Percentiles rank a stretch among this genome's conserved stretches.
Conservation (phyloP, 208 protist species). For the Trypanosoma melophagium region DNA sequence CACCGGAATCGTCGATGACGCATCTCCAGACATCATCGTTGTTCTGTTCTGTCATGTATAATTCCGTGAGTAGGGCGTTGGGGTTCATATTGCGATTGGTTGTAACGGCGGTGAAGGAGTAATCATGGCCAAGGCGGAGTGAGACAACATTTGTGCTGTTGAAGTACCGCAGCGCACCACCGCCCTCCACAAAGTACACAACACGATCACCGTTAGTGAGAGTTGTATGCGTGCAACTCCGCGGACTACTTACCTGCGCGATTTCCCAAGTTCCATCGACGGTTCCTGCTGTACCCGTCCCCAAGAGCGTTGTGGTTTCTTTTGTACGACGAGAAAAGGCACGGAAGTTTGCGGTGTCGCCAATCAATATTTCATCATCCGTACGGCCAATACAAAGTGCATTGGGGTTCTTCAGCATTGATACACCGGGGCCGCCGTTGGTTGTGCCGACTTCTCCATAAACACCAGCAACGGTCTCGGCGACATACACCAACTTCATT, state of each 20-base stretch:
- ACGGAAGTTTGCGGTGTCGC: conserved; percentile 34
- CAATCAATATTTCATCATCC: conserved; percentile 40
- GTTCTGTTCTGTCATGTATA: conserved; percentile 36
- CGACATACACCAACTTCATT: conserved; percentile 26
- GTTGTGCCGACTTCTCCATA: background rate
- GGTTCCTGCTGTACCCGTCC: background rate
- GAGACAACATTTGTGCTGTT: conserved; percentile 3
- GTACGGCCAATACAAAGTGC: conserved; percentile 37
- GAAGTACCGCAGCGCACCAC: conserved; percentile 21
- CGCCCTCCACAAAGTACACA: conserved; percentile 30
- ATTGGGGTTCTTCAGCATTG: conserved; percentile 32
- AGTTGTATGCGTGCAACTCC: background rate
- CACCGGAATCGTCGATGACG: conserved; percentile 13
- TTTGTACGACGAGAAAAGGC: conserved; percentile 36
- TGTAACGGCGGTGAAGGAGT: conserved; percentile 29
- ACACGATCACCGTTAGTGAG: background rate
- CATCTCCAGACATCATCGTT: conserved; percentile 27
- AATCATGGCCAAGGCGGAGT: background rate
- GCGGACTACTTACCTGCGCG: conserved; percentile 13
- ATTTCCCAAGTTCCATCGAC: conserved; percentile 6
- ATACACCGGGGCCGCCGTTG: conserved; percentile 37
- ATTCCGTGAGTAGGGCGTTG: too few species aligned
- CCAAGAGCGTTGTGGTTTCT: conserved; percentile 36
- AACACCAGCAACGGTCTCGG: conserved; percentile 40
- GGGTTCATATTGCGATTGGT: conserved; percentile 25